Base-by-base conservation (phyloP, 495 filamentous ascomycete species). In the Aspergillus sparsus region DNA sequence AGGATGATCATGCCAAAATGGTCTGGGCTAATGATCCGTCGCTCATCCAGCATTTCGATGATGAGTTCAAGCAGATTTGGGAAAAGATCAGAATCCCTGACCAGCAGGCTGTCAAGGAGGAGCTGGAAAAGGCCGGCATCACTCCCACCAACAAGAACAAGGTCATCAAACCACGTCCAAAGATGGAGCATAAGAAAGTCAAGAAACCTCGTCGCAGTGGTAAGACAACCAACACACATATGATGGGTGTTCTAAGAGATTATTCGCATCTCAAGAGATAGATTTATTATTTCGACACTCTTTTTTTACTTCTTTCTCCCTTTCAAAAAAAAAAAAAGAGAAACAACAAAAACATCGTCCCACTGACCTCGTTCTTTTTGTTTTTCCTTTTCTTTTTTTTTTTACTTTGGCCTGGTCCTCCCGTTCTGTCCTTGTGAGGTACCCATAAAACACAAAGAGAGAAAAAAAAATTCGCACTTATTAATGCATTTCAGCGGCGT, bases 201-300 rank as follows among this genome's bases (percentile, higher is more conserved):
- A 82, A 82, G 63, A 88, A 89, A 51, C 77, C 85, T 46, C 81
- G 90, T 53, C 85, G 84, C 61, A 85, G 87, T 58, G 90, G 89
- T 31, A 95, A 92, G 81, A 88, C 88, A 42, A 97, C 92, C 49
- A 98, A 98, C 68, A 87, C 84, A 35, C 94, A 98, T 70, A 96
- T 98, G 94, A 82, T 80, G 66, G 86, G 89, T 62, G 83, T 98
- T 47, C 76, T 98, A 60, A 87, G 89, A 75, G 92, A 97, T 68
- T 95, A 92, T 62, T 88, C 86, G 34, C 82, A 88, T 71, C 71
- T 82, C 60, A 85, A 84, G 69, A 73, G 74, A 46, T 80, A 52
- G 41, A 31, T 15, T 12, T 16, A 37, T 18, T 27, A 27, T 27
- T 27, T 27, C 21, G 21, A 27, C 21, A 27, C 21, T 27, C 21